These are phyloP conservation scores for Pueraria montana DNA, from an alignment of 306 rosid species.

Conservation along the genomic window DNA sequence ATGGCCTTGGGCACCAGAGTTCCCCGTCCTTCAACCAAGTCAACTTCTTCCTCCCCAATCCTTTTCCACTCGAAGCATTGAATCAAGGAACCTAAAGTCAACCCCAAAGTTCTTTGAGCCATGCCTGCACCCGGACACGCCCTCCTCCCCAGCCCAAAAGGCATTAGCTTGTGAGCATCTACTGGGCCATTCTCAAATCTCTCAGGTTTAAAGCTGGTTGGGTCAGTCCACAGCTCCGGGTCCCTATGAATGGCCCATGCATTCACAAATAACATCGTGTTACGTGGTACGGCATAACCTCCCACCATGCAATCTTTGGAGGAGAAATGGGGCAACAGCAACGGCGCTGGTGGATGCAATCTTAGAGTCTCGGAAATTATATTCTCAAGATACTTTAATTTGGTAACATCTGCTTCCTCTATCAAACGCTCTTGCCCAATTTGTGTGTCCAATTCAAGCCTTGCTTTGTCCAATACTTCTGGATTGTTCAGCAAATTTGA, in stretches of 20 bases:
- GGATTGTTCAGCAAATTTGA: slow-evolving; percentile 66
- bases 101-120: neutral
- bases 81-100: neutral
- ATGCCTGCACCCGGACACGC: neutral
- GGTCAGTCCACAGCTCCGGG: slow-evolving; percentile 45
- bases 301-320: slow-evolving; percentile 55
- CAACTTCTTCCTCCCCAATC: neutral
- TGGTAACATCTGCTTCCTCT: slow-evolving; percentile 56
- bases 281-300: slow-evolving; percentile 59
- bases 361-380: slow-evolving; percentile 66
- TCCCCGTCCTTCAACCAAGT: neutral
- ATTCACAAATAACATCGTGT: slow-evolving; percentile 57
- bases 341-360: slow-evolving; percentile 53
- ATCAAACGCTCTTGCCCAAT: slow-evolving; percentile 40
- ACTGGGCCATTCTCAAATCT: slow-evolving; percentile 34
- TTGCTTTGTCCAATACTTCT: neutral
- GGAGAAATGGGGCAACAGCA: slow-evolving; percentile 61
- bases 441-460: neutral
- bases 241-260: slow-evolving; percentile 74
- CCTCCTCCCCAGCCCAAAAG: slow-evolving; percentile 56
- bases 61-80: neutral
- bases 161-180: slow-evolving; percentile 28
- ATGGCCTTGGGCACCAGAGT: neutral
- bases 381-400: slow-evolving; percentile 58
- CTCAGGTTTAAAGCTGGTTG: too few species aligned